phyloP scores from a whole-genome alignment of 345 rosid genomes.

The Toxicodendron radicans region DNA sequence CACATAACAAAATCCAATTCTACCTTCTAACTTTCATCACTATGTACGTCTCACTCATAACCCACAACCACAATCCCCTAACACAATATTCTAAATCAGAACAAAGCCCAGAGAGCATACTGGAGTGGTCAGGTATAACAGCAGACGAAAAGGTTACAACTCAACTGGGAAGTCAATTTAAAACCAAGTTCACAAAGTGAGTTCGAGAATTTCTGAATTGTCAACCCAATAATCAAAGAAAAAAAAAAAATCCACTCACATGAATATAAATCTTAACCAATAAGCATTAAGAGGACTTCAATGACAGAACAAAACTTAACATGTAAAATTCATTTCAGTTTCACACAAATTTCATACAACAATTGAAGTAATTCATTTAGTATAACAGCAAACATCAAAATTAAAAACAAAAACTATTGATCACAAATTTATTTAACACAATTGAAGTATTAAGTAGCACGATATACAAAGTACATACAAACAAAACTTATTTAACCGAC shows the following conservation, averaged over 20 bases:
- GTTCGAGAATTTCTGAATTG: background rate
- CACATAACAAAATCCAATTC: background rate
- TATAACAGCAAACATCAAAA: background rate
- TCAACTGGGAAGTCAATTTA: background rate
- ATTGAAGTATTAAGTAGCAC: background rate
- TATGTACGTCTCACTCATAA: background rate
- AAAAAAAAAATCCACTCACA: background rate
- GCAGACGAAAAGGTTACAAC: background rate
- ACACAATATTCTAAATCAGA: background rate
- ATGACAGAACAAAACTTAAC: background rate
- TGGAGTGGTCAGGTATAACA: background rate
- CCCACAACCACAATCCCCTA: background rate
- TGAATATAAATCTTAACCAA: background rate
- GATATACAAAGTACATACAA: background rate
- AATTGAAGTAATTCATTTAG: background rate
- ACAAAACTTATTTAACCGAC: background rate
- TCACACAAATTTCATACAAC: background rate
- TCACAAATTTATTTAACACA: slow-evolving; percentile 1
- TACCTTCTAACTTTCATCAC: background rate
- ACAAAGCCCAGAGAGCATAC: background rate
- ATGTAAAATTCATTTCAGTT: background rate
- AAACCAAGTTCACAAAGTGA: background rate
- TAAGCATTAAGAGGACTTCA: too few relatives aligned
- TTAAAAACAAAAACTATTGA: background rate
- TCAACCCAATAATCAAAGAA: too few relatives aligned